Conservation (phyloP, 139 green algal genomes). For the Tetradesmus obliquus region DNA sequence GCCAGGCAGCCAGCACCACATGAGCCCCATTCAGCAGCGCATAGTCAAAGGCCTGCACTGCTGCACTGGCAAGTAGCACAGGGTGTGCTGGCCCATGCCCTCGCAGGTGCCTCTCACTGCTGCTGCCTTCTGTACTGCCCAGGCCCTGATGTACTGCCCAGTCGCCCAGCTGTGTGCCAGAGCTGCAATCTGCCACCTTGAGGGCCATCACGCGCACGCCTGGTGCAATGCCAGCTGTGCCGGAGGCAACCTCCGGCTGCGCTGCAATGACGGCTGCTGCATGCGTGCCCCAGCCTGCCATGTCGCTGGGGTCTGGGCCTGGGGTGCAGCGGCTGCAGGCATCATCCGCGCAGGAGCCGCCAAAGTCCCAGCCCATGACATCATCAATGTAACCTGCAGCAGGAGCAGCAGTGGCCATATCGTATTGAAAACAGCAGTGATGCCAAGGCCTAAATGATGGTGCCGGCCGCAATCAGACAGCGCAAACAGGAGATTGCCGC, state of each 20-base stretch:
- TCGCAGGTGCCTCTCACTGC: not conserved
- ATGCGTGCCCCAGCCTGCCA: slow-evolving; percentile 68
- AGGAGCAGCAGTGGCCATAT: not conserved
- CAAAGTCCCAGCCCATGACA: slow-evolving; percentile 57
- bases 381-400: slow-evolving; percentile 61
- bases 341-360: slow-evolving; percentile 34
- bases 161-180: slow-evolving; percentile 4
- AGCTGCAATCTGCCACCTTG: slow-evolving; percentile 49
- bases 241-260: slow-evolving; percentile 52
- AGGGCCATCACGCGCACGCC: slow-evolving; percentile 64
- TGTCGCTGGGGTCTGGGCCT: slow-evolving; percentile 54
- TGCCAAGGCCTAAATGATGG: not conserved
- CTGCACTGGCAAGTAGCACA: slow-evolving; percentile 39
- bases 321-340: slow-evolving; percentile 34
- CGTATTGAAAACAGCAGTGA: not conserved
- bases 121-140: not conserved
- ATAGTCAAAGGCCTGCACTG: slow-evolving; percentile 54
- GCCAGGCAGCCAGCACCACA: slow-evolving; percentile 44
- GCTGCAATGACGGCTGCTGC: slow-evolving; percentile 66
- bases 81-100: not conserved
- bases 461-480: not conserved
- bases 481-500: too few relatives aligned
- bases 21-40: slow-evolving; percentile 47
- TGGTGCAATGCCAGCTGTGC: slow-evolving; percentile 52
- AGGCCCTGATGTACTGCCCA: not conserved